Evolutionary conservation across 164 flowering plant genomes (phyloP), one percentile per base, ranked within the genome.

Genomic region (Saururus chinensis): DNA sequence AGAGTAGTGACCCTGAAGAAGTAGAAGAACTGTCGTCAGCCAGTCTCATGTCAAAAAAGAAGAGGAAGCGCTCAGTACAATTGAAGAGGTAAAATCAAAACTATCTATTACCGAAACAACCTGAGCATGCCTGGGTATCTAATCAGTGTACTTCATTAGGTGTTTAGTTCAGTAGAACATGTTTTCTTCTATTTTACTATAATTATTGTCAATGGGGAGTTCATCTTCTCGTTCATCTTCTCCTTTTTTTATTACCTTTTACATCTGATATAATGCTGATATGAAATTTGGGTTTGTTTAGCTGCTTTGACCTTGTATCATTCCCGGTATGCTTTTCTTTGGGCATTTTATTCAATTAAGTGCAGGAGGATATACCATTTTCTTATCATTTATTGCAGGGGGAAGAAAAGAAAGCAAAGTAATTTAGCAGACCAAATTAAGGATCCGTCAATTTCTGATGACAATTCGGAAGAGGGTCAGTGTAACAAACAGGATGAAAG

Each of bases 1-100:
- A 78, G 68, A 71, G 78, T 60, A 76, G 82, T 62, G 86, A 82
- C 40, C 52, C 69, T 12, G 88, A 85, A 64, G 80, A 79, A 59
- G 64, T 64, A 40, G 77, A 73, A 64, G 63, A 48, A 51, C 54
- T 65, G 23, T 40, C 68, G 0, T 22, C 12, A 61, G 71, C 35
- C 19, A 66, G 66, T 22, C 53, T 51, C 41, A 68, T 24, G 51
- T 73, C 80, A 11, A 85, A 25, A 58, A 63, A 80, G 81, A 87
- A 87, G 66, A 80, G 96, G 60, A 89, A 89, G 75, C 78, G 85
- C 19, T 62, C 80, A 19, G 71, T 68, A 56, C 74, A 75, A 53
- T 69, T 72, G 53, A 68, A 62, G 35, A 72, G 76, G 55, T 64
- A 81, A 37, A 83, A 79, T 96, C 88, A 83, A 37, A 79, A 19